phyloP scores from a whole-genome alignment of 176 grass and related monocot genomes.

The Carex littledalei region DNA sequence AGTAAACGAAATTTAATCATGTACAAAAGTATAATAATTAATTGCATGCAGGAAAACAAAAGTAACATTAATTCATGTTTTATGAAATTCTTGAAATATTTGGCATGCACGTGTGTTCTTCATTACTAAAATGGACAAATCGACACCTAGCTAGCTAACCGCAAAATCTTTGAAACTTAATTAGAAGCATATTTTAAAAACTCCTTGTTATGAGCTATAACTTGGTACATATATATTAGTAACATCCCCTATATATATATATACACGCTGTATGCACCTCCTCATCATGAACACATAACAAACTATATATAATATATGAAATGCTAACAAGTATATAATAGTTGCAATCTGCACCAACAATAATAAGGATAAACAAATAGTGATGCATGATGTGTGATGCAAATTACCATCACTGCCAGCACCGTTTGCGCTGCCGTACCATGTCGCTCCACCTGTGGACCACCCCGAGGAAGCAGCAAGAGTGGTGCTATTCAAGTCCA shows the following conservation, averaged over 20 bases:
- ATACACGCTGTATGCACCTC: not conserved
- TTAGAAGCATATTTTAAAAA: not conserved
- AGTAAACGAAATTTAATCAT: not conserved
- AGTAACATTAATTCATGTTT: not conserved
- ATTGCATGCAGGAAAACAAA: not conserved
- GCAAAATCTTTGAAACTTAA: not conserved
- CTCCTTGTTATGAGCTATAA: not conserved
- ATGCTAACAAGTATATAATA: not conserved
- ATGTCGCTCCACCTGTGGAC: constrained; percentile 60
- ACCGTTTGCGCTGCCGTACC: constrained; percentile 65
- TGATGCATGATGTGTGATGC: not conserved
- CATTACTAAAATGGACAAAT: not conserved
- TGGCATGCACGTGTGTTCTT: not conserved
- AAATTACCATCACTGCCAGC: constrained; percentile 68
- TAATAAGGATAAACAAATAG: not conserved
- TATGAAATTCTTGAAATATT: not conserved
- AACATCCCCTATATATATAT: not conserved
- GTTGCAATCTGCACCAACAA: not conserved
- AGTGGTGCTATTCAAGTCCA: constrained; percentile 8
- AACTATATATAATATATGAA: not conserved
- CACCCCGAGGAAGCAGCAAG: constrained; percentile 29
- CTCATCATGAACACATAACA: not conserved
- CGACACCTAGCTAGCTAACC: not conserved
- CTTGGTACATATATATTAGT: not conserved
- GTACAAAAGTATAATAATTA: not conserved